These are phyloP conservation scores for Cardamine chenopodiifolia DNA, from an alignment of 345 rosid species.

Conservation along the genomic window DNA sequence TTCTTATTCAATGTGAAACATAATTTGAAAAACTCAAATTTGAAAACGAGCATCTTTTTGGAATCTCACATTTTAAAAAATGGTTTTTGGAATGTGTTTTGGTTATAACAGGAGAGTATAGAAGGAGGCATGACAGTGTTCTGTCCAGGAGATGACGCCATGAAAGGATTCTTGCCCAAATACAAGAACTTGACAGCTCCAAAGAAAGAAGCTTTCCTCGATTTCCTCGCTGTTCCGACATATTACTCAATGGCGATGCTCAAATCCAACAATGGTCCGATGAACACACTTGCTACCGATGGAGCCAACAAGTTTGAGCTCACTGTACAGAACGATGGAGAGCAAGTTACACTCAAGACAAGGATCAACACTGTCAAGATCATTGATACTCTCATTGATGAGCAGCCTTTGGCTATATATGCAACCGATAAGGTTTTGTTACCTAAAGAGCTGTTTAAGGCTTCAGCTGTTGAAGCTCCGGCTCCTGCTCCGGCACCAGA, in stretches of 20 bases:
- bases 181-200: slow-evolving; percentile 80
- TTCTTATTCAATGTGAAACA: neutral
- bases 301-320: slow-evolving; percentile 78
- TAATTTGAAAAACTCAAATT: neutral
- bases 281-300: slow-evolving; percentile 92
- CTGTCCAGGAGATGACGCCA: slow-evolving; percentile 87
- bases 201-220: slow-evolving; percentile 66
- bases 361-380: slow-evolving; percentile 69
- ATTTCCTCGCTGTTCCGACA: slow-evolving; percentile 72
- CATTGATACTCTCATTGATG: slow-evolving; percentile 67
- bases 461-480: slow-evolving; percentile 64
- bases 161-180: slow-evolving; percentile 78
- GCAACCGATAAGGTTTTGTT: slow-evolving; percentile 68
- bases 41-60: neutral
- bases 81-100: neutral
- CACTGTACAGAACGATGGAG: slow-evolving; percentile 84
- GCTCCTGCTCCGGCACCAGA: slow-evolving; percentile 65
- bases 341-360: slow-evolving; percentile 71
- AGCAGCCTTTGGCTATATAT: slow-evolving; percentile 80
- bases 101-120: slow-evolving; percentile 56
- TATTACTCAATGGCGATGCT: slow-evolving; percentile 76
- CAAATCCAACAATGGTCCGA: slow-evolving; percentile 79
- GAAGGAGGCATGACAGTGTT: slow-evolving; percentile 96
- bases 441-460: slow-evolving; percentile 79
- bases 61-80: neutral